Conservation (phyloP, 164 flowering plant genomes). For the Saururus chinensis region DNA sequence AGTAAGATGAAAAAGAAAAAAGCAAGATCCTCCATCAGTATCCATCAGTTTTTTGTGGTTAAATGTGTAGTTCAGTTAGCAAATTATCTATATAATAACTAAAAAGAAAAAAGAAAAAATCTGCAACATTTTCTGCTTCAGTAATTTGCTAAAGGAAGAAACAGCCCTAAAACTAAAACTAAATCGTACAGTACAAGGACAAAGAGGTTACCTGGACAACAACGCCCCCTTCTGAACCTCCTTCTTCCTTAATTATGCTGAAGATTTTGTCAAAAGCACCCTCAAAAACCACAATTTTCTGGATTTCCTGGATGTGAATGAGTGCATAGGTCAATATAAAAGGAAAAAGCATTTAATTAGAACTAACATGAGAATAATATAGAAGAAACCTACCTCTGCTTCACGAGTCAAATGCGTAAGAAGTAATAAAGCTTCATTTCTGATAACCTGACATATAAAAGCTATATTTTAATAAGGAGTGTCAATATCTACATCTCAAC, state of each 20-base stretch:
- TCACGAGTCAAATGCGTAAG: slow-evolving; percentile 94
- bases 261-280: slow-evolving; percentile 97
- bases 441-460: slow-evolving; percentile 54
- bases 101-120: too few species aligned
- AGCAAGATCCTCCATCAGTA: too few species aligned
- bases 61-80: too few species aligned
- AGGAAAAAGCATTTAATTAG: neutral
- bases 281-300: slow-evolving; percentile 96
- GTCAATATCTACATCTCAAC: neutral
- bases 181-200: neutral
- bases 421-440: slow-evolving; percentile 91
- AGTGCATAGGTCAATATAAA: slow-evolving; percentile 3
- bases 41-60: too few species aligned
- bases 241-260: slow-evolving; percentile 92
- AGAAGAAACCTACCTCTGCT: slow-evolving; percentile 57
- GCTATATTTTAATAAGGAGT: neutral
- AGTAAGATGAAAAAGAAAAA: too few species aligned
- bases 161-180: neutral
- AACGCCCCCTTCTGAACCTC: slow-evolving; percentile 97
- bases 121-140: too few species aligned
- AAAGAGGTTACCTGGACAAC: slow-evolving; percentile 79
- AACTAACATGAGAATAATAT: neutral
- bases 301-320: slow-evolving; percentile 62
- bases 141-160: too few species aligned
- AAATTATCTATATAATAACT: too few species aligned